phyloP scores from a whole-genome alignment of 2,329 filamentous ascomycete genomes.

The Colletotrichum aenigma region DNA sequence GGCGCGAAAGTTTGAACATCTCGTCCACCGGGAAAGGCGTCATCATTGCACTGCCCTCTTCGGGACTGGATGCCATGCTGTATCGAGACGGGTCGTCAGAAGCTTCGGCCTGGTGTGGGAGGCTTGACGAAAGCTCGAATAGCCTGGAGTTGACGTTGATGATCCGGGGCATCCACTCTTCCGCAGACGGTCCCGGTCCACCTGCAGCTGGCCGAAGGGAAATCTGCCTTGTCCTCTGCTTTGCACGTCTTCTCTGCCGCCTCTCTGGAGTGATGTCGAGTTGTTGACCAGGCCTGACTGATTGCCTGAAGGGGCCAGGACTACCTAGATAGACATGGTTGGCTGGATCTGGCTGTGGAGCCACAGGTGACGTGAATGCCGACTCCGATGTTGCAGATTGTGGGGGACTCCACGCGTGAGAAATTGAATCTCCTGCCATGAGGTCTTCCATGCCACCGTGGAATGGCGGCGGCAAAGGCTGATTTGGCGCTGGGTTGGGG shows the following conservation, averaged over 20 bases:
- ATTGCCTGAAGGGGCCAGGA: neutral
- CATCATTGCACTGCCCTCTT: conserved; percentile 25
- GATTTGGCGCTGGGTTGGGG: neutral
- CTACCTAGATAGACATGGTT: conserved; percentile 1
- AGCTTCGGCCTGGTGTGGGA: conserved; percentile 32
- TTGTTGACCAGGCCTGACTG: neutral
- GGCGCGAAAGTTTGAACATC: conserved; percentile 43
- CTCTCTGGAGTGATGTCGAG: neutral
- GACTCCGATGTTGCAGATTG: conserved; percentile 15
- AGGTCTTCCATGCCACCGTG: conserved; percentile 8
- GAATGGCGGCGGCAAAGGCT: conserved; percentile 32
- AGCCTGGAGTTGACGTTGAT: conserved; percentile 41
- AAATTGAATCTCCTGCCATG: conserved; percentile 10
- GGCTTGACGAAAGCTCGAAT: conserved; percentile 37
- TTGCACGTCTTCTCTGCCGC: conserved; percentile 19
- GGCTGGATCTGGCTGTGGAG: neutral
- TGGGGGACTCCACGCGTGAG: conserved; percentile 12
- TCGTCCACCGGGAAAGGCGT: conserved; percentile 42
- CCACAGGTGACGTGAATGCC: conserved; percentile 10
- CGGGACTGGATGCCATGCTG: conserved; percentile 17
- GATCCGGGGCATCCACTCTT: conserved; percentile 43
- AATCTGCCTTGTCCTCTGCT: conserved; percentile 35
- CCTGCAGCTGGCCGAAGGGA: conserved; percentile 24
- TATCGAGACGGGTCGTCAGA: neutral
- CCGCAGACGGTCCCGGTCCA: conserved; percentile 23